Conservation (phyloP, 75 land plant species). For the Pinus albicaulis region DNA sequence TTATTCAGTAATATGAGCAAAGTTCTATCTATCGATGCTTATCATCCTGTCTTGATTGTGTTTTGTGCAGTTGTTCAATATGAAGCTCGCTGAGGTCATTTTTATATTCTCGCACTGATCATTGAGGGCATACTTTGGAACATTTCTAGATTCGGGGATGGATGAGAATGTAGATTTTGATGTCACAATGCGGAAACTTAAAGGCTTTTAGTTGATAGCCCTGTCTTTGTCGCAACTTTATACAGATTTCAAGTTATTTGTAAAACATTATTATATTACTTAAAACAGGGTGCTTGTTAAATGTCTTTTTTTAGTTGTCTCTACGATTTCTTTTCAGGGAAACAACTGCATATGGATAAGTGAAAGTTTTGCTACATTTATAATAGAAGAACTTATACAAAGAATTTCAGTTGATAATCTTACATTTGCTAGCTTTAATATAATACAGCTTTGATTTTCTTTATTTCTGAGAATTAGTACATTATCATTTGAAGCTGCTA, state of each 20-base stretch:
- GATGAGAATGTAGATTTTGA: background rate
- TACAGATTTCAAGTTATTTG: background rate
- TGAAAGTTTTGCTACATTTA: background rate
- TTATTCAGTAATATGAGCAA: no score
- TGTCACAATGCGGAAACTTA: background rate
- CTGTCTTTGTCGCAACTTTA: background rate
- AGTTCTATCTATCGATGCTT: background rate
- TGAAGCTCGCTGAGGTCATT: slow-evolving; percentile 7
- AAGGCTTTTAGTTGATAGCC: background rate
- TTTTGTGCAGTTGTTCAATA: slow-evolving; percentile 8
- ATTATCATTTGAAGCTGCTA: background rate
- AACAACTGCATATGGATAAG: background rate
- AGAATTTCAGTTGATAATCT: background rate
- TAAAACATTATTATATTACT: background rate
- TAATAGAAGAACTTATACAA: background rate
- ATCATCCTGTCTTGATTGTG: background rate
- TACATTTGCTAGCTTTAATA: background rate
- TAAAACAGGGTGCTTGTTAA: background rate
- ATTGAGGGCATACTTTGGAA: background rate
- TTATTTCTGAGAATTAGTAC: background rate
- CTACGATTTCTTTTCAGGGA: background rate
- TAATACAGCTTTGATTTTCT: background rate
- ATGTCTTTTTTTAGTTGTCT: background rate
- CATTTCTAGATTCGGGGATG: background rate
- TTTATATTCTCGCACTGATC: no score